Percentiles rank a stretch among this genome's conserved stretches.
These are phyloP conservation scores for Fusarium circinatum DNA, from an alignment of 2,329 filamentous ascomycete genomes.

Conservation along the genomic window DNA sequence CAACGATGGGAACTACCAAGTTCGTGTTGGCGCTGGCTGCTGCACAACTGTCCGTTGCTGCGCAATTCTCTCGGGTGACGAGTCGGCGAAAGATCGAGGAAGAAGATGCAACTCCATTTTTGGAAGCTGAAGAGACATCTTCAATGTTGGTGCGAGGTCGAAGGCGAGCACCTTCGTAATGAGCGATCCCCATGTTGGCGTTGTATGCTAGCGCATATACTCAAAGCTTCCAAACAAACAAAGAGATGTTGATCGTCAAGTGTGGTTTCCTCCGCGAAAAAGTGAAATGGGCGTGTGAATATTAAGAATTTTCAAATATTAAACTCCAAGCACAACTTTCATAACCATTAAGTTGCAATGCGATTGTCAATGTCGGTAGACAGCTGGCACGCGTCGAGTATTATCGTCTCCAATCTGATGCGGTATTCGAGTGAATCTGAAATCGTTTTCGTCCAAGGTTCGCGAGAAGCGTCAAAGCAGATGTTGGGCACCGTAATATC, in stretches of 20 bases:
- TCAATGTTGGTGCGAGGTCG: slow-evolving; percentile 44
- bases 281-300: slow-evolving; percentile 17
- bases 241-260: slow-evolving; percentile 12
- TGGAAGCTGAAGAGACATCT: slow-evolving; percentile 14
- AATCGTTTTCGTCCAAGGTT: slow-evolving; percentile 39
- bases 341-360: slow-evolving; percentile 38
- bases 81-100: slow-evolving; percentile 33
- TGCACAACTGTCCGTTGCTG: slow-evolving; percentile 61
- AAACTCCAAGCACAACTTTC: slow-evolving; percentile 30
- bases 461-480: slow-evolving; percentile 26
- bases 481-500: slow-evolving; percentile 15
- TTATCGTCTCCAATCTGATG: slow-evolving; percentile 27
- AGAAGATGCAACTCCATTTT: slow-evolving; percentile 10
- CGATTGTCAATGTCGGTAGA: slow-evolving; percentile 16
- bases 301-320: slow-evolving; percentile 36
- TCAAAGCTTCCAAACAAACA: slow-evolving; percentile 14
- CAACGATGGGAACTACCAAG: slow-evolving; percentile 71
- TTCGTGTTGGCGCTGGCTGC: slow-evolving; percentile 57
- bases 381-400: slow-evolving; percentile 12
- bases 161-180: slow-evolving; percentile 38
- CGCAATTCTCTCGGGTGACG: slow-evolving; percentile 37
- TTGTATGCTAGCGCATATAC: slow-evolving; percentile 24
- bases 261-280: slow-evolving; percentile 22
- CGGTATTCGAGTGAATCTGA: slow-evolving; percentile 19
- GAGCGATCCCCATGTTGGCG: slow-evolving; percentile 35